Base-by-base conservation (phyloP, 768 basidiomycete genomes). In the Roridomyces roridus region DNA sequence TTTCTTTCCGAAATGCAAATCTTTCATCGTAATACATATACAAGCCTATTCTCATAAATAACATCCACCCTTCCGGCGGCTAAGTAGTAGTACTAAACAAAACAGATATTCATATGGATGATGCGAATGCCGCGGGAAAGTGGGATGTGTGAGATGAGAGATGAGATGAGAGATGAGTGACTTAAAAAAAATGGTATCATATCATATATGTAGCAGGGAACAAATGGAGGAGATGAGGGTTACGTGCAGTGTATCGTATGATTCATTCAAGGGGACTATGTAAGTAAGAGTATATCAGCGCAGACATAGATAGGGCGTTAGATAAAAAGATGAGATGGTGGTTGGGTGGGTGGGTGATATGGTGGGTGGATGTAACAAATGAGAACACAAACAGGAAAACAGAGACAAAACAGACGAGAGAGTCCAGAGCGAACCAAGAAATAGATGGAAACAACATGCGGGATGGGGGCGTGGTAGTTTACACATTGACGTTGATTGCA, bases 401-500 rank as follows among this genome's bases (percentile, higher is more conserved):
- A 29, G 36, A 40, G 25, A 25, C 24, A 48, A 41, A 45, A 53
- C 48, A 44, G 15, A 10, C 20, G 36, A 37, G 24, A 21, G 50
- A 25, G 51, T 59, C 57, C 57, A 49, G 37, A 59, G 51, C 39
- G 48, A 54, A 53, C 28, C 57, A 59, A 59, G 51, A 59, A 59
- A 25, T 18, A n/a, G 25, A 50, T 40, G 29, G 17, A 34, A 59
- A 40, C 57, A 54, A 51, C 52, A 59, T 55, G 58, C 51, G 48
- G 42, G 36, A 42, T 41, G 11, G 34, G 55, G 34, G 26, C 47
- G 35, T 59, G 51, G 31, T 34, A 34, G 31, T 34, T 34, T 59
- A 55, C 52, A 59, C 58, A 55, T 17, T 58, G 57, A 58, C 51
- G 12, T 46, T 28, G 45, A 54, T 54, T 53, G 47, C 52, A 18